Conservation (phyloP, 2,329 filamentous ascomycete genomes). For the Sclerotinia borealis region DNA sequence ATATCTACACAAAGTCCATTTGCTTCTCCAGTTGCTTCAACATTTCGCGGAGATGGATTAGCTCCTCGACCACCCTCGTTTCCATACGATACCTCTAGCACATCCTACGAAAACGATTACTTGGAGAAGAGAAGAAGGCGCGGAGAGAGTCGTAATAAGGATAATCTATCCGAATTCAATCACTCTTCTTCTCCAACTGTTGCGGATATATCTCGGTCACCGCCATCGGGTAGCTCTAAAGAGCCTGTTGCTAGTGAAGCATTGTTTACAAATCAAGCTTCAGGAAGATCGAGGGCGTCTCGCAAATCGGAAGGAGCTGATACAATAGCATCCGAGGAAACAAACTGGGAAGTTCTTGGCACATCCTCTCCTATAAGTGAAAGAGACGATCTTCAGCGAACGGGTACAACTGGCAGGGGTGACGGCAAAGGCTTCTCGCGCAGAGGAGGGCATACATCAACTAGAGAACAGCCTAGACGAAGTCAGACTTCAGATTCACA, state of each 20-base stretch:
- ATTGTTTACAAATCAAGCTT: slow-evolving; percentile 30
- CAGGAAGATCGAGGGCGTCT: slow-evolving; percentile 28
- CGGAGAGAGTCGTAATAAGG: slow-evolving; percentile 37
- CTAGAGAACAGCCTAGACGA: slow-evolving; percentile 17
- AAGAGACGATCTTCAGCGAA: background rate
- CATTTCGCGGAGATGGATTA: slow-evolving; percentile 46
- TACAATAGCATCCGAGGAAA: slow-evolving; percentile 19
- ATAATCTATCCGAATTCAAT: slow-evolving; percentile 34
- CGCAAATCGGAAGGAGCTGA: slow-evolving; percentile 28
- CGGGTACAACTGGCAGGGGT: slow-evolving; percentile 11
- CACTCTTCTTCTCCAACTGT: slow-evolving; percentile 41
- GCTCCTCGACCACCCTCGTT: slow-evolving; percentile 55
- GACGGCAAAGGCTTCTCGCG: slow-evolving; percentile 23
- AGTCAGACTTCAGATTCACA: slow-evolving; percentile 18
- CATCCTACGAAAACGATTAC: slow-evolving; percentile 36
- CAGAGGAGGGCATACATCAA: slow-evolving; percentile 16
- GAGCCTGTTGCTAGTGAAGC: slow-evolving; percentile 40
- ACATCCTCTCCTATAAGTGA: slow-evolving; percentile 14
- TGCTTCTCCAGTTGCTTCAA: slow-evolving; percentile 48
- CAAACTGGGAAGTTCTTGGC: slow-evolving; percentile 18
- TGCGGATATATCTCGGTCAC: slow-evolving; percentile 53
- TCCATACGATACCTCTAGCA: slow-evolving; percentile 37
- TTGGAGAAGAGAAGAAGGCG: slow-evolving; percentile 40
- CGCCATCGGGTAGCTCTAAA: slow-evolving; percentile 52
- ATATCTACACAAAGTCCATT: slow-evolving; percentile 54